Conservation (phyloP, 352 stramenopile genomes). For the Phytophthora pini region DNA sequence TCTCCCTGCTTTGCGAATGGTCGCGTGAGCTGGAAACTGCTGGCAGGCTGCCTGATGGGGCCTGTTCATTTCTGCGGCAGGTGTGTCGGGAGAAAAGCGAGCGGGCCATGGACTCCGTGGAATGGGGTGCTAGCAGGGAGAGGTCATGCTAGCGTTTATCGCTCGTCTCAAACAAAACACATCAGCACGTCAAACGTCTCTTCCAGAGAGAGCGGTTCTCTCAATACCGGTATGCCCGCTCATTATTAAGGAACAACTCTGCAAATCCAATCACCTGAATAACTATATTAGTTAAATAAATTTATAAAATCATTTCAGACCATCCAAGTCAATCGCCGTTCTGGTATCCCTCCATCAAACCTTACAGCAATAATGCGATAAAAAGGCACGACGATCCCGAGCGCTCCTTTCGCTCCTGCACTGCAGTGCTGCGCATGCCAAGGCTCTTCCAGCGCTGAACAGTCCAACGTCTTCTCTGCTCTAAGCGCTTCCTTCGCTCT, state of each 20-base stretch:
- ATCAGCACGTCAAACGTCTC: no score
- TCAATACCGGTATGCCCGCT: neutral
- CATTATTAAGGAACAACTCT: neutral
- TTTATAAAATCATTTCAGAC: neutral
- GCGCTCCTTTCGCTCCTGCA: slow-evolving; percentile 8
- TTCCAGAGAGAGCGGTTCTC: neutral
- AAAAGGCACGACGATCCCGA: slow-evolving; percentile 5
- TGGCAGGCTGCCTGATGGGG: no score
- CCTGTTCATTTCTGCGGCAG: no score
- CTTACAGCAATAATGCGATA: slow-evolving; percentile 10
- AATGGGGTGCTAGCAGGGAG: no score
- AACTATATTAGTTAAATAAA: neutral
- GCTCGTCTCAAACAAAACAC: no score
- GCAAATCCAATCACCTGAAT: neutral
- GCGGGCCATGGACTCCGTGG: no score
- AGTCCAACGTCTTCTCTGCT: slow-evolving; percentile 7
- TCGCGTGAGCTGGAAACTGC: no score
- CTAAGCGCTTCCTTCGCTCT: slow-evolving; percentile 1
- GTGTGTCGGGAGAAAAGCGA: no score
- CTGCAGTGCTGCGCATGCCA: slow-evolving; percentile 5
- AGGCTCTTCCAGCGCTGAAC: slow-evolving; percentile 11
- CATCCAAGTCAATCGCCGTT: neutral
- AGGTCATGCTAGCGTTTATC: no score
- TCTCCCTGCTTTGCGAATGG: no score
- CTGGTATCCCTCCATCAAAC: neutral